A percentile compares a stretch with the other conserved stretches of the same genome.
Evolutionary conservation across 805 yeast species (phyloP).

Genomic region (Grigorovia humatica): DNA sequence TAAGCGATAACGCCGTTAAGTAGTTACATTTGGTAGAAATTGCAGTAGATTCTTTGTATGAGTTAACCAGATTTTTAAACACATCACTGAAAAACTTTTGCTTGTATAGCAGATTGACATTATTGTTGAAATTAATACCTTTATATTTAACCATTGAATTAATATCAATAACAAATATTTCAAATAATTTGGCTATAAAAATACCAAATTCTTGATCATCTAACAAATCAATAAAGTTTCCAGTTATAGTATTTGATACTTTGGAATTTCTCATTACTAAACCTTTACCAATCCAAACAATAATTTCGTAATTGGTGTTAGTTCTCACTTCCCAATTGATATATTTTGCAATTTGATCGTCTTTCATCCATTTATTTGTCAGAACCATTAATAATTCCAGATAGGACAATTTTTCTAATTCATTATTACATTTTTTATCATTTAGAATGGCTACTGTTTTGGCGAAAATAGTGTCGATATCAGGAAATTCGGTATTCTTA

Average conservation of each 20-base stretch:
- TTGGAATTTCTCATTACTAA: slow-evolving; percentile 48
- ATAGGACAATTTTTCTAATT: slow-evolving; percentile 20
- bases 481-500: slow-evolving; percentile 25
- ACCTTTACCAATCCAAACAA: slow-evolving; percentile 67
- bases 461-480: slow-evolving; percentile 6
- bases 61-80: slow-evolving; percentile 44
- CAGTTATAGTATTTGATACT: slow-evolving; percentile 26
- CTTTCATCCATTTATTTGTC: slow-evolving; percentile 23
- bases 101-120: slow-evolving; percentile 61
- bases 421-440: not conserved
- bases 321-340: slow-evolving; percentile 11
- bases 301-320: slow-evolving; percentile 37
- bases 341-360: slow-evolving; percentile 6
- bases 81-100: slow-evolving; percentile 63
- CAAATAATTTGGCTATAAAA: slow-evolving; percentile 45
- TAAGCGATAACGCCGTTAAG: slow-evolving; percentile 54
- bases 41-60: slow-evolving; percentile 29
- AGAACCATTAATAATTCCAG: slow-evolving; percentile 20
- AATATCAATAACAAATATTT: slow-evolving; percentile 58
- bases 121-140: slow-evolving; percentile 38
- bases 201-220: slow-evolving; percentile 27
- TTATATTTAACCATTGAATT: slow-evolving; percentile 44
- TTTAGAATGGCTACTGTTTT: not conserved
- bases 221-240: slow-evolving; percentile 30
- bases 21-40: slow-evolving; percentile 37